Evolutionary conservation across 768 basidiomycete species (phyloP).

Genomic region (Pisolithus sp.): DNA sequence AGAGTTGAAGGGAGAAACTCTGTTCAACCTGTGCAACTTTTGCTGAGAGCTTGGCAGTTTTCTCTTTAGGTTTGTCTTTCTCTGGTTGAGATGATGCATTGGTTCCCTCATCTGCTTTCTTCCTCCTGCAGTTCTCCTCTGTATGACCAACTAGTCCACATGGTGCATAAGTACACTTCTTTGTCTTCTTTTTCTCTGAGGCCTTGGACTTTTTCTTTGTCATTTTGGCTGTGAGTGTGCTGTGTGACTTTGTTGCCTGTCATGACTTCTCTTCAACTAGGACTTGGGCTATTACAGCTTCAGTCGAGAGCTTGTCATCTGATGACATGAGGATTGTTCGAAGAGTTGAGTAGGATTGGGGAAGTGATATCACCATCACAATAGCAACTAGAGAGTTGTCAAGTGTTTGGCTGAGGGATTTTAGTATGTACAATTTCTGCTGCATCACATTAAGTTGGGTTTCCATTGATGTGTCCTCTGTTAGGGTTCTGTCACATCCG

Average conservation of each 20-base stretch:
- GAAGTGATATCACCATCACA: conserved; percentile 18
- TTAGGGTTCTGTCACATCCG: no score
- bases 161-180: background rate
- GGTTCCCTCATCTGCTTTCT: background rate
- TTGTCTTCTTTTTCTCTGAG: background rate
- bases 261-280: background rate
- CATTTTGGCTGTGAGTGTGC: background rate
- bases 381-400: conserved; percentile 15
- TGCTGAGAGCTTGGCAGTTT: background rate
- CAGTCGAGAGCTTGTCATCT: background rate
- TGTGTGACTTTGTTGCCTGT: background rate
- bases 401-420: conserved; percentile 9
- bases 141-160: background rate
- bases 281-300: background rate
- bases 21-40: background rate
- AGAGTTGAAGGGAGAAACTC: background rate
- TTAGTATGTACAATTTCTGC: conserved; percentile 9
- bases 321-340: conserved; percentile 15
- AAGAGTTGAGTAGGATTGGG: conserved; percentile 14
- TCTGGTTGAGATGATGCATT: background rate
- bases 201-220: background rate
- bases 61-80: background rate
- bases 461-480: conserved; percentile 11
- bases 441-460: conserved; percentile 16
- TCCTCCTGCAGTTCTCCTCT: background rate